A percentile compares a stretch with the other conserved stretches of the same genome.
phyloP scores from a whole-genome alignment of 805 yeast species.

The Saccharomycopsis oosterbeekiorum region DNA sequence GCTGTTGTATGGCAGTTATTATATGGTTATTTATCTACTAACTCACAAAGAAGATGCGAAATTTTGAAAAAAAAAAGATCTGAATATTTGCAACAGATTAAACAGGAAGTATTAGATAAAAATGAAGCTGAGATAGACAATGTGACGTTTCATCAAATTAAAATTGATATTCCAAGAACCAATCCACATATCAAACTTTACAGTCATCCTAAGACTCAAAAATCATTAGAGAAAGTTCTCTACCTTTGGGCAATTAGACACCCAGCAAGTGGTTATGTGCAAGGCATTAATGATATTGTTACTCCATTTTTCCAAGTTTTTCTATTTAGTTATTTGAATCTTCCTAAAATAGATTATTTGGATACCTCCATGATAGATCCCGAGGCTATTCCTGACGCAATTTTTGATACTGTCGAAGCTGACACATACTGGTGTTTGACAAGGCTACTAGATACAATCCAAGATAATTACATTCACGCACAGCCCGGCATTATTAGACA shows the following conservation, averaged over 20 bases:
- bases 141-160: slow-evolving; percentile 89
- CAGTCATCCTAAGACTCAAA: slow-evolving; percentile 58
- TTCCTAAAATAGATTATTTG: slow-evolving; percentile 23
- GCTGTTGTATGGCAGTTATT: slow-evolving; percentile 84
- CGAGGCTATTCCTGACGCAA: slow-evolving; percentile 39
- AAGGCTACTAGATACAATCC: slow-evolving; percentile 83
- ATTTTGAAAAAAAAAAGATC: slow-evolving; percentile 71
- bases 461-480: slow-evolving; percentile 94
- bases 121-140: slow-evolving; percentile 42
- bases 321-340: slow-evolving; percentile 48
- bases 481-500: slow-evolving; percentile 96
- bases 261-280: slow-evolving; percentile 97
- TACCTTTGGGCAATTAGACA: slow-evolving; percentile 95
- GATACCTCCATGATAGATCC: slow-evolving; percentile 58
- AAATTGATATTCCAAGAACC: slow-evolving; percentile 90
- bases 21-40: slow-evolving; percentile 84
- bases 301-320: slow-evolving; percentile 92
- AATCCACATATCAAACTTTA: slow-evolving; percentile 77
- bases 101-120: slow-evolving; percentile 26
- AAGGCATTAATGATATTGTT: slow-evolving; percentile 89
- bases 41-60: slow-evolving; percentile 59
- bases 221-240: slow-evolving; percentile 67
- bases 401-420: slow-evolving; percentile 70
- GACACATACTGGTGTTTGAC: slow-evolving; percentile 97
- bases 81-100: slow-evolving; percentile 69